Percentiles rank a stretch among this genome's conserved stretches.
These are phyloP conservation scores for Hyparrhenia diplandra DNA, from an alignment of 176 grass and related monocot species.

Conservation along the genomic window DNA sequence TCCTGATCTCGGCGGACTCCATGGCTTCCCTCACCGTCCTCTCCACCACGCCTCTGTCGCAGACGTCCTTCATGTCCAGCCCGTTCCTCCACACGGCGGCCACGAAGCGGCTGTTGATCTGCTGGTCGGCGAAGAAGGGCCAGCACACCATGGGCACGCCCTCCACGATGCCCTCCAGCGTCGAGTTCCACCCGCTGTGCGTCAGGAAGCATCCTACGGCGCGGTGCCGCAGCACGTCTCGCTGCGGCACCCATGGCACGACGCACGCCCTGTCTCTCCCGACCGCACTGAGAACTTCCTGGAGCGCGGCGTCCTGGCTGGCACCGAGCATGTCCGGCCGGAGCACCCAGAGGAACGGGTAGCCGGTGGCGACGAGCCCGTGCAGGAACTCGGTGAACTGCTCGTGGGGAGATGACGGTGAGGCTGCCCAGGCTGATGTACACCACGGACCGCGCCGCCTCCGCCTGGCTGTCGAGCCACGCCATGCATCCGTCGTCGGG, in stretches of 20 bases:
- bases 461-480: conserved; percentile 44
- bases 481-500: conserved; percentile 27
- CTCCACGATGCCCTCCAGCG: conserved; percentile 26
- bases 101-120: conserved; percentile 56
- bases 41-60: conserved; percentile 37
- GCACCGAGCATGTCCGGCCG: conserved; percentile 27
- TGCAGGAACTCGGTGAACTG: conserved; percentile 30
- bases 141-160: conserved; percentile 58
- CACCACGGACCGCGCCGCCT: conserved; percentile 23
- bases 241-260: conserved; percentile 52
- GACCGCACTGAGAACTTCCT: not conserved
- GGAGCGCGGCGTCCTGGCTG: not conserved
- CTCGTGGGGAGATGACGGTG: not conserved
- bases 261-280: not conserved
- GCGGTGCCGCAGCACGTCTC: conserved; percentile 50
- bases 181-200: conserved; percentile 71
- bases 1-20: conserved; percentile 39
- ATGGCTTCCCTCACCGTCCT: conserved; percentile 45
- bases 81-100: conserved; percentile 52
- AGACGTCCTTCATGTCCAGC: conserved; percentile 54
- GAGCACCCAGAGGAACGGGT: conserved; percentile 49
- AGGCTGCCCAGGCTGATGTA: conserved; percentile 51
- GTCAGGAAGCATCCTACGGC: conserved; percentile 68
- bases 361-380: conserved; percentile 28
- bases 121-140: conserved; percentile 88